Evolutionary conservation across 2,329 filamentous ascomycete genomes (phyloP), one percentile per base, ranked within the genome.

Genomic region (Aureobasidium pullulans): DNA sequence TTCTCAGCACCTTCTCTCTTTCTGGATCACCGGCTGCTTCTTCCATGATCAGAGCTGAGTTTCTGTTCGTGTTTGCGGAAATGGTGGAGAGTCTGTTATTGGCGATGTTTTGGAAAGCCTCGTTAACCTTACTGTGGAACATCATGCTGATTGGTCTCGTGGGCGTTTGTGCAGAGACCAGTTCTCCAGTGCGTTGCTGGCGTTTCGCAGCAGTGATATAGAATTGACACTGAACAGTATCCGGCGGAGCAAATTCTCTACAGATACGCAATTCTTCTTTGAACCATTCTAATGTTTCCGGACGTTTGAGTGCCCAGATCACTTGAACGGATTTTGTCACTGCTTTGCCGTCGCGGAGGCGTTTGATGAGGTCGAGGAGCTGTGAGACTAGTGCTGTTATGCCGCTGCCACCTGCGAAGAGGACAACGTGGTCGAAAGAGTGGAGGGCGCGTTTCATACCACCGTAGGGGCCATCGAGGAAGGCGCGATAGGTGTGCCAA

Each of bases 241-340:
- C 90, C 0, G 89, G 88, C 1, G 93, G 93, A 9, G 93, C 92
- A 52, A 85, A 87, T 72, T 96, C 90, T 66, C 90, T 84, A 74
- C 93, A 96, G 67, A 96, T 96, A 49, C 91, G 84, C 61, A 96
- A 79, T 72, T 96, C 93, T 74, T 96, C 92, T 64, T 90, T 89
- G 79, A 96, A 97, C 93, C 93, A 97, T 70, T 96, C 90, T 85
- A 97, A 90, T 1, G 90, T 90, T 72, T 96, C 93, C 13, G 94
- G 85, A 59, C 89, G 84, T 74, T 94, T 96, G 65, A 96, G 78
- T 5, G 92, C 86, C 93, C 93, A 97, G n/a, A 97, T 84, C 1
- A 97, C 89, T 15, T 94, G 87, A 5, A 97, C 87, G 64, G 87
- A 89, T 71, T 88, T 90, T 1, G 92, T 96, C 46, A 96, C 90